Evolutionary conservation across 2,329 filamentous ascomycete species (phyloP).

Genomic region (Fusarium sp.): DNA sequence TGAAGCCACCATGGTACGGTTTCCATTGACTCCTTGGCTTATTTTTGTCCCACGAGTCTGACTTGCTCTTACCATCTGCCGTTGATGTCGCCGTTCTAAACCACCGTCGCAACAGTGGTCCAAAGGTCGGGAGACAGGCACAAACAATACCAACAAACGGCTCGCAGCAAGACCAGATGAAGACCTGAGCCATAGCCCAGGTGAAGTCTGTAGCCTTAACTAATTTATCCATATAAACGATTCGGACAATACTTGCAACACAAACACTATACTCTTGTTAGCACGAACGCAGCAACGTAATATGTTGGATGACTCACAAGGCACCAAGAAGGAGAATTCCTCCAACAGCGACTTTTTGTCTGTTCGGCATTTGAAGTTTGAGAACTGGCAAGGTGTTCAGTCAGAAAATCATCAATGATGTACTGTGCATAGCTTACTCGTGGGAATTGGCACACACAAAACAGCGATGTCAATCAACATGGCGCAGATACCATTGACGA

Average conservation of each 20-base stretch:
- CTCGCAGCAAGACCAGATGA: conserved; percentile 8
- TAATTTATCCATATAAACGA: conserved; percentile 3
- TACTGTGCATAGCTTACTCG: neutral
- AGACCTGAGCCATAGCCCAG: conserved; percentile 3
- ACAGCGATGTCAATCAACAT: conserved; percentile 10
- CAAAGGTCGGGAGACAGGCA: conserved; percentile 1
- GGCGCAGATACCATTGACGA: conserved; percentile 8
- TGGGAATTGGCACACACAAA: conserved; percentile 1
- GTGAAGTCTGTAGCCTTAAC: neutral
- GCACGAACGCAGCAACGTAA: rapidly evolving
- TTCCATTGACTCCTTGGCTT: conserved; percentile 10
- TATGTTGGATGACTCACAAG: neutral
- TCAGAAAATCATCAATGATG: rapidly evolving
- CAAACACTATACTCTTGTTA: neutral
- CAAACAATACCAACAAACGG: neutral
- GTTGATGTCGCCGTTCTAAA: neutral
- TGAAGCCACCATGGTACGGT: neutral
- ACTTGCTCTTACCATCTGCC: neutral
- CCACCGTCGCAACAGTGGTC: conserved; percentile 1
- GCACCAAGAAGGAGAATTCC: conserved; percentile 4
- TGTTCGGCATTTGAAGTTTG: neutral
- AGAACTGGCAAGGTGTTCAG: neutral
- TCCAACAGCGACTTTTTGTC: neutral
- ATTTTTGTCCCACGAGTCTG: neutral
- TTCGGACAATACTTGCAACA: conserved; percentile 2